These are phyloP conservation scores for Castanea mollissima DNA, from an alignment of 306 rosid species.

Conservation along the genomic window DNA sequence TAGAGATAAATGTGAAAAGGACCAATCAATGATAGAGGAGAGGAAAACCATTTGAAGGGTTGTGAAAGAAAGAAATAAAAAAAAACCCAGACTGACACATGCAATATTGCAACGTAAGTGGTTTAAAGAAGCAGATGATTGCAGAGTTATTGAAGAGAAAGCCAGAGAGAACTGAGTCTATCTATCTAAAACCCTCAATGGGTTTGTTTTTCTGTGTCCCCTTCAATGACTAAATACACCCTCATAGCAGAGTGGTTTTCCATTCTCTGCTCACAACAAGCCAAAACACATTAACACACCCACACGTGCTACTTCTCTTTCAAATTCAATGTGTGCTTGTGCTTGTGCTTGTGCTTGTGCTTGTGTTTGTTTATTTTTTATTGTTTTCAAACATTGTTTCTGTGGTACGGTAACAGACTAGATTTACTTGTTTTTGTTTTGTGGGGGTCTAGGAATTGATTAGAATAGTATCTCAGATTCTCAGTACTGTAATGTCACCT, in stretches of 20 bases:
- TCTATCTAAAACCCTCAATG: not conserved
- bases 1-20: conserved; percentile 20
- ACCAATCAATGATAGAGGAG: not conserved
- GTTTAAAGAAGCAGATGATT: not conserved
- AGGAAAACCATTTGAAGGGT: not conserved
- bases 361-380: too few species aligned
- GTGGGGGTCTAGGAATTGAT: too few species aligned
- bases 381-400: not conserved
- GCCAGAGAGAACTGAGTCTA: too few species aligned
- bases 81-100: not conserved
- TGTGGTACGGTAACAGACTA: too few species aligned
- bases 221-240: not conserved
- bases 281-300: conserved; percentile 7
- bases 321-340: too few species aligned
- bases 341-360: too few species aligned
- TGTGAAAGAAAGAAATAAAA: not conserved
- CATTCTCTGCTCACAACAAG: conserved; percentile 7
- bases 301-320: not conserved
- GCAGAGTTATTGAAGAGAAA: not conserved
- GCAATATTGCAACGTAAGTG: not conserved
- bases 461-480: too few species aligned
- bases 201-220: not conserved
- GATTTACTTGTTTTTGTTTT: not conserved
- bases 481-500: too few species aligned
- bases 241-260: not conserved